phyloP scores from a whole-genome alignment of 257 asterid genomes.

The Datura wrightii region DNA sequence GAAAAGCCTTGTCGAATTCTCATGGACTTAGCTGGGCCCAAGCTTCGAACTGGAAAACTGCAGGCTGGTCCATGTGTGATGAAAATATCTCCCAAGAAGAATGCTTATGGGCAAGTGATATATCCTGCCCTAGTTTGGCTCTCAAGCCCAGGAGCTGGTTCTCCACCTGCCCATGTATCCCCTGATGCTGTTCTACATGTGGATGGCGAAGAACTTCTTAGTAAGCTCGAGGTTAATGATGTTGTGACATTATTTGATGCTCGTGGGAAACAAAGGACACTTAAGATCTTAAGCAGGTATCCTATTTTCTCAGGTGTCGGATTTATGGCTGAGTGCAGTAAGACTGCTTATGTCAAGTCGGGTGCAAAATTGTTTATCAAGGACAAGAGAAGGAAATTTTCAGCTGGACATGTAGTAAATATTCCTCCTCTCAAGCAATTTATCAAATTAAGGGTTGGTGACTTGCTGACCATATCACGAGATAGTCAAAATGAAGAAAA shows the following conservation, averaged over 20 bases:
- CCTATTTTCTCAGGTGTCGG: constrained; percentile 69
- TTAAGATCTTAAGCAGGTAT: constrained; percentile 57
- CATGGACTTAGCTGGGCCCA: constrained; percentile 88
- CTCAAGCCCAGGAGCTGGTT: constrained; percentile 55
- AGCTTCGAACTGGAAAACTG: constrained; percentile 74
- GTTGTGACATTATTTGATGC: constrained; percentile 62
- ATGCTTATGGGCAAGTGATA: constrained; percentile 54
- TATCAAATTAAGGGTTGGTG: constrained; percentile 64
- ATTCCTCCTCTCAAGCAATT: constrained; percentile 66
- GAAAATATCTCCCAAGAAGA: constrained; percentile 67
- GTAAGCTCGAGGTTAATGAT: constrained; percentile 50
- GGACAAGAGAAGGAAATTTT: constrained; percentile 49
- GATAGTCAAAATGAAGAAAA: constrained; percentile 55
- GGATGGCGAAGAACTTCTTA: constrained; percentile 59
- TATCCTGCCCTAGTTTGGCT: constrained; percentile 68
- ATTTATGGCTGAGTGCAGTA: constrained; percentile 63
- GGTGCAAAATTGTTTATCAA: constrained; percentile 56
- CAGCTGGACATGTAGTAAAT: constrained; percentile 58
- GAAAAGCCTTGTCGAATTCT: constrained; percentile 77
- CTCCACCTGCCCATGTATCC: constrained; percentile 68
- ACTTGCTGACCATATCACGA: constrained; percentile 63
- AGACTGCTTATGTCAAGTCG: constrained; percentile 66
- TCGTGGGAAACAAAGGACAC: constrained; percentile 56
- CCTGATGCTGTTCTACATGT: constrained; percentile 61
- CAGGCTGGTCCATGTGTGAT: constrained; percentile 65